Percentiles rank a stretch among this genome's conserved stretches.
These are phyloP conservation scores for Hordeum marinum DNA, from an alignment of 176 grass and related monocot species.

Conservation along the genomic window DNA sequence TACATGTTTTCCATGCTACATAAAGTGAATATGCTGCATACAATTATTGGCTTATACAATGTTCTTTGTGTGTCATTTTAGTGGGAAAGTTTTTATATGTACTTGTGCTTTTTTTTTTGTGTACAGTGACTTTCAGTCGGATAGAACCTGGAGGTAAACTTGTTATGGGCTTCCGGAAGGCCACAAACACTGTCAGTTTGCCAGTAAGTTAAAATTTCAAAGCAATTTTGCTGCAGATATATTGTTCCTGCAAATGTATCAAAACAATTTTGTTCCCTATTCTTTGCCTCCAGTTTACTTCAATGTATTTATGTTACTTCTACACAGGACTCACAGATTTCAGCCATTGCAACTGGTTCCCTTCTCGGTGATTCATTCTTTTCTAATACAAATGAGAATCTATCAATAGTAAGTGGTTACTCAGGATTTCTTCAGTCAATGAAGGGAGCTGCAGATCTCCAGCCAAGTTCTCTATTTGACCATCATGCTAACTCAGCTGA, in stretches of 20 bases:
- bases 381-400: constrained; percentile 57
- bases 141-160: constrained; percentile 99
- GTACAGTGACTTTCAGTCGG: constrained; percentile 92
- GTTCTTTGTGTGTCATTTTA: constrained; percentile 18
- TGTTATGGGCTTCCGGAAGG: constrained; percentile 98
- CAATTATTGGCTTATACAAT: background rate
- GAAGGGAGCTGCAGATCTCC: constrained; percentile 59
- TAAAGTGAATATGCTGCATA: background rate
- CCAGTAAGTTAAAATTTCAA: constrained; percentile 52
- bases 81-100: constrained; percentile 7
- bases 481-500: constrained; percentile 66
- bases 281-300: background rate
- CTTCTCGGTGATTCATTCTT: constrained; percentile 74
- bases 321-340: constrained; percentile 92
- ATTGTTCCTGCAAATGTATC: constrained; percentile 13
- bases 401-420: constrained; percentile 74
- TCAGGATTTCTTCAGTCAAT: constrained; percentile 76
- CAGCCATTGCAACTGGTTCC: constrained; percentile 90
- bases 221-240: background rate
- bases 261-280: background rate
- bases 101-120: background rate
- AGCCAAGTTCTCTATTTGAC: constrained; percentile 53
- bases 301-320: constrained; percentile 24
- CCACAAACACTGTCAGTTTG: constrained; percentile 80
- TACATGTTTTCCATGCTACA: constrained; percentile 5